Evolutionary conservation across 495 filamentous ascomycete genomes (phyloP).

Genomic region (Lasiosphaeria miniovina): DNA sequence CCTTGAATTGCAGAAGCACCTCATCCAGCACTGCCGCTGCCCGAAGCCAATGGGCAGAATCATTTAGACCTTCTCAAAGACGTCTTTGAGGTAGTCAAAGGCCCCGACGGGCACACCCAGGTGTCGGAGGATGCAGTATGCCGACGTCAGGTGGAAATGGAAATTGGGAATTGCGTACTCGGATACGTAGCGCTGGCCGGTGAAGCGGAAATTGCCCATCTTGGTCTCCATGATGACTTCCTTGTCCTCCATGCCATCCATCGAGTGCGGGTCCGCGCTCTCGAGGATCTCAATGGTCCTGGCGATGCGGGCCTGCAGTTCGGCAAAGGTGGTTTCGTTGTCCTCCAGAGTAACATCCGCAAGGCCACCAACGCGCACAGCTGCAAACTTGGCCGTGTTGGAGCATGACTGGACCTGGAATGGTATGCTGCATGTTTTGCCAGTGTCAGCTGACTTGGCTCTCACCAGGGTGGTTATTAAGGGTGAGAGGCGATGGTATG

Average conservation of each 20-base stretch:
- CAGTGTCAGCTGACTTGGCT: background rate
- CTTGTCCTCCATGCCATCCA: background rate
- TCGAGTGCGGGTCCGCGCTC: background rate
- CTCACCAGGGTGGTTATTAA: background rate
- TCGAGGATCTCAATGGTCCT: background rate
- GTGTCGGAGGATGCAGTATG: background rate
- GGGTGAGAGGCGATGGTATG: no score
- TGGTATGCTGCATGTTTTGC: background rate
- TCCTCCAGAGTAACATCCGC: background rate
- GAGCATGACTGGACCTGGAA: background rate
- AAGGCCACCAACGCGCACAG: background rate
- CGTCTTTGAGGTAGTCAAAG: background rate
- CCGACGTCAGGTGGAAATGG: background rate
- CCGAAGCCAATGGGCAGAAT: background rate
- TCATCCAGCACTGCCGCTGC: no score
- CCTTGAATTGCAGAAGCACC: no score
- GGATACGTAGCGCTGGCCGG: background rate
- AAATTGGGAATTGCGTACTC: background rate
- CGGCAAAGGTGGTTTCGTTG: background rate
- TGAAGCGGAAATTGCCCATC: background rate
- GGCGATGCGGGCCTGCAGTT: background rate
- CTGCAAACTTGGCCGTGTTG: background rate
- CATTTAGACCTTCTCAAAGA: background rate
- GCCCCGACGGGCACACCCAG: background rate
- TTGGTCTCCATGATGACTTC: background rate